These are phyloP conservation scores for Jatropha podagrica DNA, from an alignment of 441 rosid species.

Conservation along the genomic window DNA sequence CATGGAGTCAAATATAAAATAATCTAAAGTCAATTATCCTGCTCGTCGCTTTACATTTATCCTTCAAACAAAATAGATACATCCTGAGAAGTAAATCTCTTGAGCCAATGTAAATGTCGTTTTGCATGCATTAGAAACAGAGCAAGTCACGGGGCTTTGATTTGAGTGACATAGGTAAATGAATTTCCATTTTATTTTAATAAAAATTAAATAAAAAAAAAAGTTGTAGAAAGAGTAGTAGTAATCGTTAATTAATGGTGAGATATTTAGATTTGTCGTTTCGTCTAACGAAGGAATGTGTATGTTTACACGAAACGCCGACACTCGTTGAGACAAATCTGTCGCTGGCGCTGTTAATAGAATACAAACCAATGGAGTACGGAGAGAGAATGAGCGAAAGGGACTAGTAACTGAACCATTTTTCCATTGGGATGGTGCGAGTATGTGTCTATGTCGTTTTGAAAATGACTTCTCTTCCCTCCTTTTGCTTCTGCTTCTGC, in stretches of 20 bases:
- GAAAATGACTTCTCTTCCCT: conserved; percentile 27
- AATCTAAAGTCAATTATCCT: no score
- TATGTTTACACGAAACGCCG: neutral
- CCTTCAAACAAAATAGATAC: no score
- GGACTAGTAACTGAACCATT: neutral
- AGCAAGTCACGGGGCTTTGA: no score
- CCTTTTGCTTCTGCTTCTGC: neutral
- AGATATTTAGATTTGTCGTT: conserved; percentile 6
- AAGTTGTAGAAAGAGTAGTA: neutral
- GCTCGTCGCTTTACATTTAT: no score
- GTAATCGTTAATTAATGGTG: no score
- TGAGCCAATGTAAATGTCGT: no score
- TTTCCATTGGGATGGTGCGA: neutral
- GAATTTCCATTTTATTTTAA: no score
- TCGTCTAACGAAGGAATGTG: neutral
- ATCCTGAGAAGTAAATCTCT: no score
- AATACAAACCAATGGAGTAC: neutral
- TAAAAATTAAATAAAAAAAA: no score
- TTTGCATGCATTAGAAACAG: no score
- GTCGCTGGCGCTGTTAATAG: neutral
- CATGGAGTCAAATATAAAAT: no score
- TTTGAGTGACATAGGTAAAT: neutral
- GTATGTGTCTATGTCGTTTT: neutral
- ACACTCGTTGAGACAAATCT: conserved; percentile 10
- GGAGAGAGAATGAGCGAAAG: neutral